Evolutionary conservation across 2,329 filamentous ascomycete genomes (phyloP).

Genomic region (Myriosclerotinia scirpicola): DNA sequence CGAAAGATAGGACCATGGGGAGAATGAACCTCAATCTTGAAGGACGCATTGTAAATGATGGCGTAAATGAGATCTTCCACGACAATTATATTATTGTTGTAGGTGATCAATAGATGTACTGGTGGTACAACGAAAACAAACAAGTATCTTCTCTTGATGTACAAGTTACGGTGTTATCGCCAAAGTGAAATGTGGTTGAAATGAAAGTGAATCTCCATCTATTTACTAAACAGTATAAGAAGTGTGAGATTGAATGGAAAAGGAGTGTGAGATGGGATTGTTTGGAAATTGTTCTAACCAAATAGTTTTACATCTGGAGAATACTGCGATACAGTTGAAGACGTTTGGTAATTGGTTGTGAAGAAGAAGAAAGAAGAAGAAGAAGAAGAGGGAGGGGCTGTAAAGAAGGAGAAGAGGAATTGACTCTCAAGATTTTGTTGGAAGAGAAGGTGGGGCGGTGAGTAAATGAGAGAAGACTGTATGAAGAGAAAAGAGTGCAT

Average conservation of each 20-base stretch:
- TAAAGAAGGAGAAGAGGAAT: neutral
- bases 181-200: conserved; percentile 1
- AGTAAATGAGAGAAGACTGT: too few species aligned
- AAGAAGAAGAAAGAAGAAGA: too few species aligned
- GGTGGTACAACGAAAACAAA: conserved; percentile 19
- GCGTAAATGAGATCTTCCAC: neutral
- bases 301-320: neutral
- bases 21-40: conserved; percentile 10
- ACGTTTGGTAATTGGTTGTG: neutral
- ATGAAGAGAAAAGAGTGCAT: too few species aligned
- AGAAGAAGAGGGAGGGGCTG: neutral
- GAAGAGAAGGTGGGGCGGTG: too few species aligned
- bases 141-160: neutral
- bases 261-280: neutral
- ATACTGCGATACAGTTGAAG: neutral
- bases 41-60: neutral
- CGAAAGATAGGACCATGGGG: conserved; percentile 3
- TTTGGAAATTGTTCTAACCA: neutral
- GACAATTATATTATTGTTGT: conserved; percentile 7
- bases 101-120: neutral
- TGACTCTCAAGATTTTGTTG: too few species aligned
- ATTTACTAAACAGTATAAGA: conserved; percentile 11
- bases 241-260: neutral
- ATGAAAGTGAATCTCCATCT: conserved; percentile 13
- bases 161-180: conserved; percentile 6